These are phyloP conservation scores for Sugiyamaella qingdaonensis DNA, from an alignment of 805 yeast species.

Conservation along the genomic window DNA sequence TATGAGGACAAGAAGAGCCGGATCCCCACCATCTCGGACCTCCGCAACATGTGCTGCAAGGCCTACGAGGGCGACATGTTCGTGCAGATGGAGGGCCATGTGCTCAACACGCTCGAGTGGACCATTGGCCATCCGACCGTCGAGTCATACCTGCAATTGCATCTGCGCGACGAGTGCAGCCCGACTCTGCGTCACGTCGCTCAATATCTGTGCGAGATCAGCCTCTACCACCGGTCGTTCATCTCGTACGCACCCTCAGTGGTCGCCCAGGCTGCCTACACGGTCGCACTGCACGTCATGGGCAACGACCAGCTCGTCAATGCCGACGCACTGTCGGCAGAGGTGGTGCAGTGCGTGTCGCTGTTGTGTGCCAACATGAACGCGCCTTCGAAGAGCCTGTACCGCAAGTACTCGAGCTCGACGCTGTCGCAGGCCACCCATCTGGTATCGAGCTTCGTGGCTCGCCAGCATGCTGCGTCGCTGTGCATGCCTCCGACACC, in stretches of 20 bases:
- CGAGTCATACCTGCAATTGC: constrained; percentile 39
- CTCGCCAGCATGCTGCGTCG: constrained; percentile 22
- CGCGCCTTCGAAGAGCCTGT: constrained; percentile 34
- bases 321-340: constrained; percentile 16
- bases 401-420: constrained; percentile 36
- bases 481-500: constrained; percentile 21
- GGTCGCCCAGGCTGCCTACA: constrained; percentile 34
- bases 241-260: constrained; percentile 30
- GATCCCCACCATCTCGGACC: constrained; percentile 69
- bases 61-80: constrained; percentile 59
- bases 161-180: constrained; percentile 18
- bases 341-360: constrained; percentile 31
- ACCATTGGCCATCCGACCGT: constrained; percentile 59
- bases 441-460: constrained; percentile 30
- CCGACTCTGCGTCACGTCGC: constrained; percentile 27
- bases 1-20: constrained; percentile 69
- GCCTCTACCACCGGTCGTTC: constrained; percentile 33
- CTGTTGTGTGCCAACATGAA: constrained; percentile 34
- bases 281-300: constrained; percentile 22
- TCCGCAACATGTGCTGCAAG: constrained; percentile 66
- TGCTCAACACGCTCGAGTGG: constrained; percentile 70
- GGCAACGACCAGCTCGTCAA: constrained; percentile 14
- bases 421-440: constrained; percentile 32
- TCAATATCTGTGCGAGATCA: constrained; percentile 36
- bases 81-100: constrained; percentile 75